A percentile compares a stretch with the other conserved stretches of the same genome.
Evolutionary conservation across 768 basidiomycete genomes (phyloP).

Genomic region (Rhodocollybia butyracea): DNA sequence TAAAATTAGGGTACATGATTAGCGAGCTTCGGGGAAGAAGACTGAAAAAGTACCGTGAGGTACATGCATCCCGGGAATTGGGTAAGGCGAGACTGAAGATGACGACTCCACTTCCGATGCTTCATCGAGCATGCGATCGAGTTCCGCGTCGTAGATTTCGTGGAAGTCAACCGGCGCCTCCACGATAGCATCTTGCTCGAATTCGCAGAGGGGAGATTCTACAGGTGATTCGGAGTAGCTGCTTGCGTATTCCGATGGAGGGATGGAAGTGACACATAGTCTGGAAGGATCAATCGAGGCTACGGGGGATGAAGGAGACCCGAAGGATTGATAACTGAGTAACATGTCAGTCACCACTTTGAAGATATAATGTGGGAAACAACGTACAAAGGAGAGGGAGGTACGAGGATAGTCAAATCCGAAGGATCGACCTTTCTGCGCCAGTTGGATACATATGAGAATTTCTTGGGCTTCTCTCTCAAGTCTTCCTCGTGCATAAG

Average conservation of each 20-base stretch:
- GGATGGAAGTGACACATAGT: neutral
- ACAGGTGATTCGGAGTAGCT: neutral
- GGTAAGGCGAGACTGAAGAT: neutral
- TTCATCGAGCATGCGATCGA: neutral
- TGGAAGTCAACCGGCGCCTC: neutral
- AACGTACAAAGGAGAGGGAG: neutral
- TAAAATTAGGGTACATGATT: neutral
- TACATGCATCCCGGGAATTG: neutral
- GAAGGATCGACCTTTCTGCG: neutral
- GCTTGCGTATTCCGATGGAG: neutral
- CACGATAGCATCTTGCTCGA: too few relatives aligned
- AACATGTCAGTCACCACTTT: too few relatives aligned
- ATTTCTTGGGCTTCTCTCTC: neutral
- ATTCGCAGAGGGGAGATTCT: neutral
- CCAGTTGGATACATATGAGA: slow-evolving; percentile 1
- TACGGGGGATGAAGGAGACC: neutral
- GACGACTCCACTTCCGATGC: neutral
- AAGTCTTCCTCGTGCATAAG: too few relatives aligned
- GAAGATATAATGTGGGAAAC: neutral
- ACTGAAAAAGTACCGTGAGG: neutral
- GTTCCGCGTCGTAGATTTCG: neutral
- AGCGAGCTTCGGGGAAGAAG: neutral
- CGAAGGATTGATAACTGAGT: neutral
- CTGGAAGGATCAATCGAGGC: neutral
- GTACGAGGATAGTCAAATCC: neutral